phyloP scores from a whole-genome alignment of 179 eudicot species.

The Dionaea muscipula region DNA sequence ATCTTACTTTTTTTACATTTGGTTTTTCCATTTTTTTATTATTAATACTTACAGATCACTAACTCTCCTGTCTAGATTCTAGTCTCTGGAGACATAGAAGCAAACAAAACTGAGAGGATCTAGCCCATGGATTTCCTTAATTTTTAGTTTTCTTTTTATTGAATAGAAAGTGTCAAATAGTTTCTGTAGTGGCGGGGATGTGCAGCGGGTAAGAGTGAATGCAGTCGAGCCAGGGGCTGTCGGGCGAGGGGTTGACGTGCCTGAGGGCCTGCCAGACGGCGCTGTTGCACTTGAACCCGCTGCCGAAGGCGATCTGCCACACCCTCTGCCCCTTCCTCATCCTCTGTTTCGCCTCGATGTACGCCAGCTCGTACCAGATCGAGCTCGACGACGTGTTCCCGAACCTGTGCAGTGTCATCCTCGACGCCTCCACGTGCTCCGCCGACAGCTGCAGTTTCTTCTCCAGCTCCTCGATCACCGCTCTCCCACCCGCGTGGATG shows the following conservation, averaged over 20 bases:
- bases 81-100: too few relatives aligned
- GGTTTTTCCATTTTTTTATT: too few relatives aligned
- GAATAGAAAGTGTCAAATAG: too few relatives aligned
- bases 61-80: too few relatives aligned
- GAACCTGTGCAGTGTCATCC: conserved; percentile 59
- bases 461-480: conserved; percentile 58
- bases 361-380: conserved; percentile 57
- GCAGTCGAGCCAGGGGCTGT: conserved; percentile 56
- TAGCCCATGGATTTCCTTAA: too few relatives aligned
- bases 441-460: conserved; percentile 38
- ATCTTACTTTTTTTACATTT: too few relatives aligned
- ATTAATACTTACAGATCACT: too few relatives aligned
- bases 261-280: conserved; percentile 54
- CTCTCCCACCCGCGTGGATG: conserved; percentile 63
- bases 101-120: too few relatives aligned
- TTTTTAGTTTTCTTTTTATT: too few relatives aligned
- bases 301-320: conserved; percentile 68
- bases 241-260: conserved; percentile 34
- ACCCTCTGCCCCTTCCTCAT: conserved; percentile 49
- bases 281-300: conserved; percentile 62
- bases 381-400: conserved; percentile 66
- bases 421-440: conserved; percentile 50
- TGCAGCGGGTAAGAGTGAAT: conserved; percentile 44
- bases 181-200: conserved; percentile 13
- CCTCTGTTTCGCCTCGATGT: conserved; percentile 55